Evolutionary conservation across 1,284 basidiomycete species (phyloP).

Genomic region (Calocybe gambosa): DNA sequence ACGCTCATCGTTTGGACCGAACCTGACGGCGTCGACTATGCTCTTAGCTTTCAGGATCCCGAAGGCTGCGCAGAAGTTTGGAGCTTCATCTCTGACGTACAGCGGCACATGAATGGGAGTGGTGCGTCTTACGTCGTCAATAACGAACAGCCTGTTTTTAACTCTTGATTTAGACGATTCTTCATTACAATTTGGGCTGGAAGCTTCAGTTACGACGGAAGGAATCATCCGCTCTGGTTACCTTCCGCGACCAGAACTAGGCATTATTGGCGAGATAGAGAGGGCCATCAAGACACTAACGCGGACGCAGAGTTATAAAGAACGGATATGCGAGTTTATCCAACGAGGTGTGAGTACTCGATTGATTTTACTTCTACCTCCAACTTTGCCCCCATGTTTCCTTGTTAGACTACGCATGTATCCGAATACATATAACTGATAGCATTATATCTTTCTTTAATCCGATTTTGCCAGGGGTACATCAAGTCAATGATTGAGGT

Average conservation of each 20-base stretch:
- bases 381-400: slow-evolving; percentile 13
- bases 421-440: slow-evolving; percentile 22
- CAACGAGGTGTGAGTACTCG: slow-evolving; percentile 55
- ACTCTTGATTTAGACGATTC: slow-evolving; percentile 37
- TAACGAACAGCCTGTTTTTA: slow-evolving; percentile 3
- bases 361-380: slow-evolving; percentile 6
- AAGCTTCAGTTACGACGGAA: slow-evolving; percentile 53
- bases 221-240: slow-evolving; percentile 65
- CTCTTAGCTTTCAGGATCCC: slow-evolving; percentile 94
- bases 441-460: slow-evolving; percentile 16
- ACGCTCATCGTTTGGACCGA: slow-evolving; percentile 99
- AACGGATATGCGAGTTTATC: slow-evolving; percentile 80
- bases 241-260: slow-evolving; percentile 64
- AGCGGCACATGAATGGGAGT: slow-evolving; percentile 68
- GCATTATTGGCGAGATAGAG: slow-evolving; percentile 73
- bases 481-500: slow-evolving; percentile 83
- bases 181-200: slow-evolving; percentile 53
- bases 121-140: slow-evolving; percentile 35
- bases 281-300: slow-evolving; percentile 66
- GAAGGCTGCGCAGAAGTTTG: slow-evolving; percentile 96
- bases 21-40: slow-evolving; percentile 90
- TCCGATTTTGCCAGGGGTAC: slow-evolving; percentile 58
- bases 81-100: slow-evolving; percentile 96
- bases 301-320: slow-evolving; percentile 62
- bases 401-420: slow-evolving; percentile 17